phyloP scores from a whole-genome alignment of 1,284 basidiomycete species.

The Malassezia sp. region DNA sequence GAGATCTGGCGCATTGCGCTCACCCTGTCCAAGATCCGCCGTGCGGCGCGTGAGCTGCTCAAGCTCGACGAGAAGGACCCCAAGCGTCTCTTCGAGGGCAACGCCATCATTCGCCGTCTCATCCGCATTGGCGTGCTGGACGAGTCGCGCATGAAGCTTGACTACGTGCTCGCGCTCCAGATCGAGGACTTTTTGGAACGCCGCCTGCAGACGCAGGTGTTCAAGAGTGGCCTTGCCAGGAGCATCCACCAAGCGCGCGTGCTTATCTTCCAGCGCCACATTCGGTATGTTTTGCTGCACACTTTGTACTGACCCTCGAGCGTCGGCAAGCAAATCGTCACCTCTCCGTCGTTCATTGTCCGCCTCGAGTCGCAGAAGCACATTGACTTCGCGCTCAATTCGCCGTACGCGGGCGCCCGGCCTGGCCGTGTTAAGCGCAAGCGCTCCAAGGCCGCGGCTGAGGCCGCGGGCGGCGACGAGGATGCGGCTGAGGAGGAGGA shows the following conservation, averaged over 20 bases:
- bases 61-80: slow-evolving; percentile 99
- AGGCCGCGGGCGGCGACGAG: slow-evolving; percentile 77
- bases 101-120: slow-evolving; percentile 96
- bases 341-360: slow-evolving; percentile 97
- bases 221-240: slow-evolving; percentile 97
- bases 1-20: slow-evolving; percentile 99
- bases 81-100: slow-evolving; percentile 98
- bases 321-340: slow-evolving; percentile 98
- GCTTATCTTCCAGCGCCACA: slow-evolving; percentile 91
- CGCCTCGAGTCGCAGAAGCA: slow-evolving; percentile 58
- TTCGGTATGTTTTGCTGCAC: slow-evolving; percentile 57
- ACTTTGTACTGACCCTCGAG: too few relatives aligned
- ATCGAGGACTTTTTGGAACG: slow-evolving; percentile 99
- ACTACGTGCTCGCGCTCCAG: slow-evolving; percentile 98
- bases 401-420: slow-evolving; percentile 92
- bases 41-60: slow-evolving; percentile 98
- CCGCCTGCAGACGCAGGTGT: slow-evolving; percentile 96
- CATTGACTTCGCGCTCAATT: slow-evolving; percentile 96
- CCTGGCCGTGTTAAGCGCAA: slow-evolving; percentile 98
- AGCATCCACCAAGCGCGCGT: slow-evolving; percentile 97
- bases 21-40: slow-evolving; percentile 93
- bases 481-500: slow-evolving; percentile 65
- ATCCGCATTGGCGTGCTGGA: slow-evolving; percentile 99
- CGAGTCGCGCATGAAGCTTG: slow-evolving; percentile 73
- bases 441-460: slow-evolving; percentile 83